phyloP scores from a whole-genome alignment of 208 protist species.

The Leishmania gerbilli region DNA sequence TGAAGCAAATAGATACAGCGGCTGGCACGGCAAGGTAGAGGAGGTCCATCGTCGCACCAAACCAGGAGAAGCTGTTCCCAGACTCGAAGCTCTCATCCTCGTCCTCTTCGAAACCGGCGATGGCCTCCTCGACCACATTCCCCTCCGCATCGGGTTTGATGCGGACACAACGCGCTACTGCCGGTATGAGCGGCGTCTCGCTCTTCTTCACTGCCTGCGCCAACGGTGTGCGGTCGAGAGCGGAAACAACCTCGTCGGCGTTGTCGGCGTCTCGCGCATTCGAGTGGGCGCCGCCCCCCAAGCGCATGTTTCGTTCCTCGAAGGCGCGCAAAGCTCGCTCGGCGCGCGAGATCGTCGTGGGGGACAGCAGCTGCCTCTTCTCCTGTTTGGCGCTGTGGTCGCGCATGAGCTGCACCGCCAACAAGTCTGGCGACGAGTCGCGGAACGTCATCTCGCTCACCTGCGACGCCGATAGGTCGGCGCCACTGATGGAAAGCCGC shows the following conservation, averaged over 20 bases:
- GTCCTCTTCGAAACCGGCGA: constrained; percentile 15
- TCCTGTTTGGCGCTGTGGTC: constrained; percentile 23
- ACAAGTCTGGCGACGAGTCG: constrained; percentile 48
- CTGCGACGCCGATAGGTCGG: constrained; percentile 6
- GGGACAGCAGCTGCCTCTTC: constrained; percentile 36
- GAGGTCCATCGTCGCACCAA: constrained; percentile 49
- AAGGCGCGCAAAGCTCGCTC: constrained; percentile 36
- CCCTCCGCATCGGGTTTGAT: constrained; percentile 45
- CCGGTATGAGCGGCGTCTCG: not conserved
- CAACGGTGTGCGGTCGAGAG: constrained; percentile 42
- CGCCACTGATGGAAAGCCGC: not conserved
- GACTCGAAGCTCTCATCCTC: constrained; percentile 41
- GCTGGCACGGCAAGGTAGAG: constrained; percentile 66
- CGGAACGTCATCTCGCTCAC: constrained; percentile 26
- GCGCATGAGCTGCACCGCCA: constrained; percentile 54
- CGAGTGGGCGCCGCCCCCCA: constrained; percentile 40
- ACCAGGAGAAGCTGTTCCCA: constrained; percentile 44
- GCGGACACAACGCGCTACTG: constrained; percentile 33
- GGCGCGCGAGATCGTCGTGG: constrained; percentile 46
- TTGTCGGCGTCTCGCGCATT: constrained; percentile 29
- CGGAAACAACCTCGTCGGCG: constrained; percentile 24
- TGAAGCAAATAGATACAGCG: constrained; percentile 76
- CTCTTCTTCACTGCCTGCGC: constrained; percentile 23
- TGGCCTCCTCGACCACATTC: constrained; percentile 14
- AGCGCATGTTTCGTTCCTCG: constrained; percentile 47